Evolutionary conservation across 306 rosid genomes (phyloP), one percentile per base, ranked within the genome.

Genomic region (Malus orientalis): DNA sequence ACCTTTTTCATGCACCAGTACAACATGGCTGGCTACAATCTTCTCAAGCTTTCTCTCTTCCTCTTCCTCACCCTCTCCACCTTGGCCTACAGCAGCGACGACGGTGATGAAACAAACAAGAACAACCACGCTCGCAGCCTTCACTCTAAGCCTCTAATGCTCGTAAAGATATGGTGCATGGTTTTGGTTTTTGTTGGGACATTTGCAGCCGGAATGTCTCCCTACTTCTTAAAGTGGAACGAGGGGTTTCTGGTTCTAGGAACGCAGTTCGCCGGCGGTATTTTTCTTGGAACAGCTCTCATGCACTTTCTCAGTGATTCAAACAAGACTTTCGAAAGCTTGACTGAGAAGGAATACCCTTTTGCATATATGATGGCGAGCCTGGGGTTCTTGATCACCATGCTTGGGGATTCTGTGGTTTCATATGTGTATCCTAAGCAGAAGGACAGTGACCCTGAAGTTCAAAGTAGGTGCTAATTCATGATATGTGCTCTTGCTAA

Each of bases 261-360:
- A 33, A 91, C 98, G 5, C 98, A 93, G 71, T 93, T 36, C 6
- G 40, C 40, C 8, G 98, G 96, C 1, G 96, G 90, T 74, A 36
- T 36, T 36, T 93, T 90, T 74, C 22, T 93, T 67, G 96, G 93
- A 4, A 93, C 98, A 16, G 90, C 96, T 3, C 79, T 93, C 86
- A 93, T 93, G 88, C 96, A 93, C 81, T 90, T 93, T 78, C 86
- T 89, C 8, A 85, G 87, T 10, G 98, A 93, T 51, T 92, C 96
- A 3, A 85, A 87, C 11, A 81, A 78, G 81, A 86, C 83, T 36
- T 93, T 93, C 62, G 74, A 8, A 36, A 36, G 8, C 40, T 36
- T 36, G 40, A 36, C 40, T 36, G 40, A 36, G 40, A 36, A 36
- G 40, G 40, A 36, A 36, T 36, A 75, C 88, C 81, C 45, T 84